phyloP scores from a whole-genome alignment of 768 basidiomycete genomes.

The Tulasnella sp. region DNA sequence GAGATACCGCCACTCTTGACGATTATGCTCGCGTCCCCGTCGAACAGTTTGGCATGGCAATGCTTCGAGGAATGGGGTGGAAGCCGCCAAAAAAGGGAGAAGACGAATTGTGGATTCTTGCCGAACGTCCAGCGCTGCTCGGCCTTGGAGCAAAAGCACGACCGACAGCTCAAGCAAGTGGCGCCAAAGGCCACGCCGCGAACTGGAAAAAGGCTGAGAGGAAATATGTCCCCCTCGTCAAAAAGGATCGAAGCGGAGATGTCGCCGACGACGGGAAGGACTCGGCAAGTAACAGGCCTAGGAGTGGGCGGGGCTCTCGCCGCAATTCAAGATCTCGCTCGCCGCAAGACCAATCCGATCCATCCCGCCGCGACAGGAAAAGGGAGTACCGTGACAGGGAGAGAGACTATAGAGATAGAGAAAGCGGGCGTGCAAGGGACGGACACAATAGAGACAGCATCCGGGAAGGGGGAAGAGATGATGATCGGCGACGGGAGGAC shows the following conservation, averaged over 20 bases:
- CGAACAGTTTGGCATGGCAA: slow-evolving; percentile 86
- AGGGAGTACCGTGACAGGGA: slow-evolving; percentile 30
- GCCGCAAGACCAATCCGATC: slow-evolving; percentile 40
- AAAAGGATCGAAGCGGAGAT: slow-evolving; percentile 50
- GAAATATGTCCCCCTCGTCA: slow-evolving; percentile 80
- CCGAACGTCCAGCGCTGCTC: slow-evolving; percentile 75
- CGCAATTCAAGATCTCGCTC: slow-evolving; percentile 42
- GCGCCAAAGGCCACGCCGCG: slow-evolving; percentile 39
- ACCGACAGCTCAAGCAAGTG: slow-evolving; percentile 54
- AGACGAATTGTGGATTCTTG: slow-evolving; percentile 79
- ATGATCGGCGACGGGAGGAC: not conserved
- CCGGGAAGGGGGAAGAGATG: not conserved
- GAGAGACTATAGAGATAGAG: slow-evolving; percentile 33
- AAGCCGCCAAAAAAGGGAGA: slow-evolving; percentile 63
- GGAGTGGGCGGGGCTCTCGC: slow-evolving; percentile 35
- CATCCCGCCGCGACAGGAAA: slow-evolving; percentile 31
- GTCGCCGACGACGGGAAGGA: not conserved
- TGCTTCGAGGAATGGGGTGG: slow-evolving; percentile 97
- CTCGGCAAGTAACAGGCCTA: slow-evolving; percentile 20
- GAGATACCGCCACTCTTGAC: slow-evolving; percentile 74
- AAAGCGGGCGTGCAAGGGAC: slow-evolving; percentile 35
- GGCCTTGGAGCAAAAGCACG: slow-evolving; percentile 91
- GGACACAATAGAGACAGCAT: not conserved
- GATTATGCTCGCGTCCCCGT: slow-evolving; percentile 92
- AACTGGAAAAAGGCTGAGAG: slow-evolving; percentile 51